These are phyloP conservation scores for Talaromyces sp. DNA, from an alignment of 2,329 filamentous ascomycete species.

Conservation along the genomic window DNA sequence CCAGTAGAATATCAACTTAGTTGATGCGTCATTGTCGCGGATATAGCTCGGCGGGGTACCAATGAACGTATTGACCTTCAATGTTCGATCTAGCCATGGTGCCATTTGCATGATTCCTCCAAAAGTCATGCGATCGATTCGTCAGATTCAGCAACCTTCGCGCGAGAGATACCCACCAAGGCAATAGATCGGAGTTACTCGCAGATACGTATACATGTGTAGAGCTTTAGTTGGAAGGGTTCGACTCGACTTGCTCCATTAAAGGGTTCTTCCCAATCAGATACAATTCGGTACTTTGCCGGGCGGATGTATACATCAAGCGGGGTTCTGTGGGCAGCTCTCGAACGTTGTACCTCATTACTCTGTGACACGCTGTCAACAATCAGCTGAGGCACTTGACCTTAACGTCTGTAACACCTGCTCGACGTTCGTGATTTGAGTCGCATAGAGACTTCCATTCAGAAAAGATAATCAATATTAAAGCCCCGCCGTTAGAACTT, in stretches of 20 bases:
- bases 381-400: not conserved
- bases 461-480: not conserved
- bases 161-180: not conserved
- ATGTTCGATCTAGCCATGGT: not conserved
- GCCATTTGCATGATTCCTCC: not conserved
- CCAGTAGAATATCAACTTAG: not conserved
- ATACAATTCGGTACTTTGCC: not conserved
- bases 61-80: not conserved
- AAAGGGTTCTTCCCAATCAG: not conserved
- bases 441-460: not conserved
- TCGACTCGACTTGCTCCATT: not conserved
- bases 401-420: not conserved
- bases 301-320: constrained; percentile 1
- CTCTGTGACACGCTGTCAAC: not conserved
- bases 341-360: not conserved
- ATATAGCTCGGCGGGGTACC: not conserved
- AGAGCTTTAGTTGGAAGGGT: not conserved
- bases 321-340: not conserved
- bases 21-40: not conserved
- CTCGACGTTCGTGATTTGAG: not conserved
- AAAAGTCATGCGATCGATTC: not conserved
- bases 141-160: not conserved
- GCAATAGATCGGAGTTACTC: not conserved
- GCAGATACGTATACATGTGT: not conserved
- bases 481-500: not conserved